Conservation (phyloP, 169 alveolate species). For the Plasmodium vinckei region DNA sequence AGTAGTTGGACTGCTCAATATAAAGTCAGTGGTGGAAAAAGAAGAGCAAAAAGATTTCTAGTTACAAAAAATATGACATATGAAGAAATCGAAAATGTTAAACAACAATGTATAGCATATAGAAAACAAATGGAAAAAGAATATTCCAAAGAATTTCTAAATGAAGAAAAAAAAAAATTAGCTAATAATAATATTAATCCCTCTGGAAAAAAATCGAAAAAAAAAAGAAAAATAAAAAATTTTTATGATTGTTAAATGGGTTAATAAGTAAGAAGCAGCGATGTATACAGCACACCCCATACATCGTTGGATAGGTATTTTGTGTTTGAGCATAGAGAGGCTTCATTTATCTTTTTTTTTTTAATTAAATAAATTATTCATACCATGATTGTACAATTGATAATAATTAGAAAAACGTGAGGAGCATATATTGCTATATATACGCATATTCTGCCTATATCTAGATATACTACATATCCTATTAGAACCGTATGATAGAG, state of each 20-base stretch:
- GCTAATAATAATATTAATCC: constrained; percentile 1
- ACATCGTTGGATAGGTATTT: no score
- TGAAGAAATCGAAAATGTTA: constrained; percentile 73
- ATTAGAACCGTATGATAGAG: no score
- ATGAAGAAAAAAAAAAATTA: constrained; percentile 38
- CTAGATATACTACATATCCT: no score
- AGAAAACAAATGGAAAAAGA: constrained; percentile 75
- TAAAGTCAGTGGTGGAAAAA: constrained; percentile 72
- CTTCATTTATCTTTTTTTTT: not conserved
- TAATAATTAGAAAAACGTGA: no score
- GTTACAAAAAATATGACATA: constrained; percentile 71
- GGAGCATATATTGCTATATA: no score
- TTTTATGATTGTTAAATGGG: constrained; percentile 34
- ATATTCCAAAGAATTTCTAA: constrained; percentile 39
- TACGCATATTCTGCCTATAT: no score
- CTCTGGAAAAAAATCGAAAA: constrained; percentile 14
- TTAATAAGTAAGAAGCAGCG: not conserved
- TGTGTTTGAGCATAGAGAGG: no score
- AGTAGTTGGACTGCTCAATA: constrained; percentile 77
- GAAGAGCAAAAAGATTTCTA: constrained; percentile 74
- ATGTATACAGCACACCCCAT: no score
- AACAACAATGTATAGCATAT: constrained; percentile 70
- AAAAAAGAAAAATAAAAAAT: constrained; percentile 41
- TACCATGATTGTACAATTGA: no score
- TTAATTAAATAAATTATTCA: no score